Conservation (phyloP, 345 rosid genomes). For the Laguncularia racemosa region DNA sequence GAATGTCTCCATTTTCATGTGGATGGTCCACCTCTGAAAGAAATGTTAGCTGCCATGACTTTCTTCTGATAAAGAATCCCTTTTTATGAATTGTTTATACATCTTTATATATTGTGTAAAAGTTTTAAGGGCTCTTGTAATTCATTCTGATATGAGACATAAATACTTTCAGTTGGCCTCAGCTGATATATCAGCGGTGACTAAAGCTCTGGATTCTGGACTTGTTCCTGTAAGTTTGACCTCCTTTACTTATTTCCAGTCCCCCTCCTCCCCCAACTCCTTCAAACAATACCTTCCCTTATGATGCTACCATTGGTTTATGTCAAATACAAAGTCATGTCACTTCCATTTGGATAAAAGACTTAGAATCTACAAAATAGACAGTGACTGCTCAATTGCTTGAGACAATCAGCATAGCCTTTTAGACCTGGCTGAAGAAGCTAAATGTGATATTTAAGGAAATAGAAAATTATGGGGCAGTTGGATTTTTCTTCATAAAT, state of each 20-base stretch:
- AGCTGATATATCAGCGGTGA: constrained; percentile 55
- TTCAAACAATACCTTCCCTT: neutral
- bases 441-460: too few species aligned
- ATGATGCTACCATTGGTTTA: too few species aligned
- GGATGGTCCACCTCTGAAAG: constrained; percentile 64
- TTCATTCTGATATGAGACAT: constrained; percentile 15
- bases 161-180: constrained; percentile 43
- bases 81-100: neutral
- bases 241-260: neutral
- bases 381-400: too few species aligned
- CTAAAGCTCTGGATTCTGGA: constrained; percentile 65
- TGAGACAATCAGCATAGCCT: too few species aligned
- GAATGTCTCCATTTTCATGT: constrained; percentile 82
- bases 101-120: too few species aligned
- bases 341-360: too few species aligned
- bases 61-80: neutral
- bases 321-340: too few species aligned
- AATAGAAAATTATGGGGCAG: too few species aligned
- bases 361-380: too few species aligned
- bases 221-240: constrained; percentile 68
- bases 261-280: neutral
- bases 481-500: too few species aligned
- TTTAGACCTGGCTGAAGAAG: too few species aligned
- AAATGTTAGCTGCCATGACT: constrained; percentile 40
- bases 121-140: constrained; percentile 1